A percentile compares a stretch with the other conserved stretches of the same genome.
phyloP scores from a whole-genome alignment of 2,329 filamentous ascomycete genomes.

The Colletotrichum navitas region DNA sequence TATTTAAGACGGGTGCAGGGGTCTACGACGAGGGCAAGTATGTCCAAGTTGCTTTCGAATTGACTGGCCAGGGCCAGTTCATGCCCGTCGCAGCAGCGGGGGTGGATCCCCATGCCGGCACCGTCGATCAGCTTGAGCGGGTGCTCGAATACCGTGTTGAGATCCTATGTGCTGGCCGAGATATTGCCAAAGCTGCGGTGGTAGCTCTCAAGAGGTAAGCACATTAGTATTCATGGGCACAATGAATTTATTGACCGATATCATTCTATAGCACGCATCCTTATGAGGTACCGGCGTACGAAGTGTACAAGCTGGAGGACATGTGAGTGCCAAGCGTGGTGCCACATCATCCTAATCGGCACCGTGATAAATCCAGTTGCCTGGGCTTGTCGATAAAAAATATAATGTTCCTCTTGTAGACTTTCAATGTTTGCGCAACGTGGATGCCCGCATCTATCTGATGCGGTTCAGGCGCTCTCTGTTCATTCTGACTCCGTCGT shows the following conservation, averaged over 20 bases:
- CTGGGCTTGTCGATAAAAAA: too few relatives aligned
- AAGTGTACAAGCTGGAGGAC: slow-evolving; percentile 47
- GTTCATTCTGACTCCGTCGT: slow-evolving; percentile 85
- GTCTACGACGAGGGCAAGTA: slow-evolving; percentile 47
- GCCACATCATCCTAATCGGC: too few relatives aligned
- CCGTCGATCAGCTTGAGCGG: slow-evolving; percentile 57
- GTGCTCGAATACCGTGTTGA: slow-evolving; percentile 62
- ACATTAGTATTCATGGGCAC: too few relatives aligned
- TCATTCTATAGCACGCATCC: slow-evolving; percentile 44
- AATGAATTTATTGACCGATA: too few relatives aligned
- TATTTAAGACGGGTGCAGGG: slow-evolving; percentile 47
- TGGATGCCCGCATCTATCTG: slow-evolving; percentile 47
- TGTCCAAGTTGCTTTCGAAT: slow-evolving; percentile 46
- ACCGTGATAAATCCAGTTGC: too few relatives aligned
- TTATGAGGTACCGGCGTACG: slow-evolving; percentile 47
- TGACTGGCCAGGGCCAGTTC: slow-evolving; percentile 61
- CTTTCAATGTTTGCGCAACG: too few relatives aligned
- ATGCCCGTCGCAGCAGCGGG: slow-evolving; percentile 53
- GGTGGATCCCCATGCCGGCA: slow-evolving; percentile 62
- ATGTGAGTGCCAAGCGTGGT: slow-evolving; percentile 33
- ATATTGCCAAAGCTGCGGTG: slow-evolving; percentile 57
- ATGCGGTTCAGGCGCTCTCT: slow-evolving; percentile 77
- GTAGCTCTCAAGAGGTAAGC: slow-evolving; percentile 59
- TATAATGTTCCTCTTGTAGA: too few relatives aligned
- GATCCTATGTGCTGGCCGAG: slow-evolving; percentile 58